These are phyloP conservation scores for Neurospora hispaniola DNA, from an alignment of 495 filamentous ascomycete species.

Conservation along the genomic window DNA sequence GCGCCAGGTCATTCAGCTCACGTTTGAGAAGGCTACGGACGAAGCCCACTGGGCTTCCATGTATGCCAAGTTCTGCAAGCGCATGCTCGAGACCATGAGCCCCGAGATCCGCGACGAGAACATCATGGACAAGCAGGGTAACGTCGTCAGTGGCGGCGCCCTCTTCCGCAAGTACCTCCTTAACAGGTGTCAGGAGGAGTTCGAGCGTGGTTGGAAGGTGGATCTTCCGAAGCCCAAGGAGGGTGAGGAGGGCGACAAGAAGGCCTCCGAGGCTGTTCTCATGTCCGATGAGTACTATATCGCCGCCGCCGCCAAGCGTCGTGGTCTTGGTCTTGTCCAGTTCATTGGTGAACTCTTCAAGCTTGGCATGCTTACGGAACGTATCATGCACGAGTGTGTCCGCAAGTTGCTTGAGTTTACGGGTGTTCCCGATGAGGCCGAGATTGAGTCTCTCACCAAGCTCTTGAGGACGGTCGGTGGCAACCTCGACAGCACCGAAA, in stretches of 20 bases:
- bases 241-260: conserved; percentile 44
- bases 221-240: conserved; percentile 76
- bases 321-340: conserved; percentile 93
- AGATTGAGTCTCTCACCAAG: conserved; percentile 89
- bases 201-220: conserved; percentile 96
- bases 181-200: conserved; percentile 97
- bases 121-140: conserved; percentile 74
- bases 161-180: conserved; percentile 98
- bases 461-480: conserved; percentile 82
- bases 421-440: conserved; percentile 86
- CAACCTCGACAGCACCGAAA: conserved; percentile 71
- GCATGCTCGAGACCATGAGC: conserved; percentile 94
- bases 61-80: conserved; percentile 98
- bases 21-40: conserved; percentile 97
- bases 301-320: conserved; percentile 90
- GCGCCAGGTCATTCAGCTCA: conserved; percentile 95
- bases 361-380: conserved; percentile 93
- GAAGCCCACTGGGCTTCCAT: conserved; percentile 98
- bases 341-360: conserved; percentile 99
- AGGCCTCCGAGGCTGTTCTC: conserved; percentile 63
- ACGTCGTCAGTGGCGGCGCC: conserved; percentile 80
- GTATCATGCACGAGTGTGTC: conserved; percentile 99
- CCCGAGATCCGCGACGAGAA: conserved; percentile 89
- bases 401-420: conserved; percentile 93
- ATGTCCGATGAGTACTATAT: conserved; percentile 95